A percentile compares a stretch with the other conserved stretches of the same genome.
phyloP scores from a whole-genome alignment of 371 early-diverging fungal genomes.

The Apophysomyces variabilis region DNA sequence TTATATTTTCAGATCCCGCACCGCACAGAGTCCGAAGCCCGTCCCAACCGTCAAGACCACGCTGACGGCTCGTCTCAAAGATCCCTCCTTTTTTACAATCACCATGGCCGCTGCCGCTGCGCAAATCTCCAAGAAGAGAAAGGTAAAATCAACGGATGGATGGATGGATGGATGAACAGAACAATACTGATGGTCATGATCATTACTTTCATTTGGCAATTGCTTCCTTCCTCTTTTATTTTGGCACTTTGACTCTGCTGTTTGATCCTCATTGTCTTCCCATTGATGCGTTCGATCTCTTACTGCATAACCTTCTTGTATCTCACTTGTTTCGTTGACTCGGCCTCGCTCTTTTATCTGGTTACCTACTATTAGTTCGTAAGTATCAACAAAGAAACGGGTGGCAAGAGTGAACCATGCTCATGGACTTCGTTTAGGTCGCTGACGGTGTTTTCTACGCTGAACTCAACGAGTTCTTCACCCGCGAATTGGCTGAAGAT shows the following conservation, averaged over 20 bases:
- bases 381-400: conserved; percentile 28
- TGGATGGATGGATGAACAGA: conserved; percentile 35
- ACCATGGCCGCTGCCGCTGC: conserved; percentile 50
- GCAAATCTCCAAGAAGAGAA: conserved; percentile 81
- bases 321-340: background rate
- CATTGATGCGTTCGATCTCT: background rate
- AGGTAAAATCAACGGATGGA: conserved; percentile 54
- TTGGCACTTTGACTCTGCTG: background rate
- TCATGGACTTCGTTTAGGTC: conserved; percentile 52
- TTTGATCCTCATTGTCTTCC: background rate
- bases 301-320: background rate
- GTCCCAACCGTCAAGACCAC: conserved; percentile 8
- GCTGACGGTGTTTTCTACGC: conserved; percentile 99
- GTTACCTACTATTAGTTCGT: conserved; percentile 44
- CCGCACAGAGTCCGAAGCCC: conserved; percentile 1
- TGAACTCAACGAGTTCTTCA: conserved; percentile 99
- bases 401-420: conserved; percentile 4
- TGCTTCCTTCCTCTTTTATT: too few relatives aligned
- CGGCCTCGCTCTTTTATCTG: background rate
- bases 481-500: conserved; percentile 91
- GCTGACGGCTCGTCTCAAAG: conserved; percentile 12
- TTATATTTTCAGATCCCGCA: background rate
- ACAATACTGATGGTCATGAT: conserved; percentile 4
- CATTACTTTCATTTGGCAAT: background rate
- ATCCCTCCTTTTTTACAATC: conserved; percentile 39